A percentile compares a stretch with the other conserved stretches of the same genome.
Evolutionary conservation across 768 basidiomycete species (phyloP).

Genomic region (Lactarius quietus): DNA sequence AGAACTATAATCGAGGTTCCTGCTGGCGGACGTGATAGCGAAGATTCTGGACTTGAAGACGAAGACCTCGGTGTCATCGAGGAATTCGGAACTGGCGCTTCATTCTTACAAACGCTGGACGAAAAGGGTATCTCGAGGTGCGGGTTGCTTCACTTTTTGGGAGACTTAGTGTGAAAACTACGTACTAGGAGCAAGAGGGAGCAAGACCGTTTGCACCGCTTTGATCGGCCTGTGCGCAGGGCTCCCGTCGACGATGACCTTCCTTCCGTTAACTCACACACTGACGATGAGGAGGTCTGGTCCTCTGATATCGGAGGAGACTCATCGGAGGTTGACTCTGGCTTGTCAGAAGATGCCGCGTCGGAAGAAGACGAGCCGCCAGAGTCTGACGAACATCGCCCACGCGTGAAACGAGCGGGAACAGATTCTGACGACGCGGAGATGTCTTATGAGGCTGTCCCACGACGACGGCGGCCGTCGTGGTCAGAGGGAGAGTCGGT

Average conservation of each 20-base stretch:
- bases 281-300: slow-evolving; percentile 55
- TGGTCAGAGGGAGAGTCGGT: slow-evolving; percentile 47
- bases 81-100: slow-evolving; percentile 56
- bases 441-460: slow-evolving; percentile 67
- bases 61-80: slow-evolving; percentile 64
- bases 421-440: slow-evolving; percentile 56
- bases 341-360: slow-evolving; percentile 32
- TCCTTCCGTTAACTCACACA: slow-evolving; percentile 65
- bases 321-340: slow-evolving; percentile 26
- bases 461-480: slow-evolving; percentile 48
- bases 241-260: slow-evolving; percentile 51
- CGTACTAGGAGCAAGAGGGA: slow-evolving; percentile 77
- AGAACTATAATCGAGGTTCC: slow-evolving; percentile 64
- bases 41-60: slow-evolving; percentile 51
- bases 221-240: slow-evolving; percentile 54
- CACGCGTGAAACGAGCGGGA: slow-evolving; percentile 24
- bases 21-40: slow-evolving; percentile 44
- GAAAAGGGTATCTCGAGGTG: slow-evolving; percentile 78
- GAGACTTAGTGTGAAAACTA: slow-evolving; percentile 10
- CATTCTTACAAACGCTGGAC: slow-evolving; percentile 73
- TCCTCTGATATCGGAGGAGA: slow-evolving; percentile 42
- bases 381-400: slow-evolving; percentile 25
- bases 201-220: slow-evolving; percentile 62
- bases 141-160: slow-evolving; percentile 27
- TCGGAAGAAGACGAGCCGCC: slow-evolving; percentile 31